Conservation (phyloP, 2,329 filamentous ascomycete species). For the Penicillium oxalicum region DNA sequence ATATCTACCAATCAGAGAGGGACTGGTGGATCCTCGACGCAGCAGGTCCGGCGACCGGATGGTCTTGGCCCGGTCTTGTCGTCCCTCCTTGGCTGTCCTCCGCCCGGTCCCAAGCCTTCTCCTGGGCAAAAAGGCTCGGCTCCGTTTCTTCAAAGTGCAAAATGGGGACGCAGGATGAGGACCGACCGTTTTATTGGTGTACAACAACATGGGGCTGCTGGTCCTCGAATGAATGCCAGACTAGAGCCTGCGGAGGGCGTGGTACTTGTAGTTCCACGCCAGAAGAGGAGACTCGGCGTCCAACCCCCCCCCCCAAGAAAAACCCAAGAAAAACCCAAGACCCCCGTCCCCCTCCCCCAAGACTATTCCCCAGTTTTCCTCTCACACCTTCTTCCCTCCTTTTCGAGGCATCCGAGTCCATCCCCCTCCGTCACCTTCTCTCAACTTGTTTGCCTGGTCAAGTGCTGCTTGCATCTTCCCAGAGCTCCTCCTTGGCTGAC, state of each 20-base stretch:
- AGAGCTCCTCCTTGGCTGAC: neutral
- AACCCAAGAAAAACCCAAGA: neutral
- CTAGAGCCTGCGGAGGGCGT: too few species aligned
- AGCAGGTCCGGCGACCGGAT: neutral
- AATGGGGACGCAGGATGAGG: too few species aligned
- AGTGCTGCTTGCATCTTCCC: too few species aligned
- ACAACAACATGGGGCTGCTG: too few species aligned
- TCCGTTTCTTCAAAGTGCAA: constrained; percentile 3
- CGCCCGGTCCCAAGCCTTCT: constrained; percentile 25
- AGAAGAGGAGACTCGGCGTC: neutral
- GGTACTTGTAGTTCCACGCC: too few species aligned
- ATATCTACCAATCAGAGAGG: constrained; percentile 12
- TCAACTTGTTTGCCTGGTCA: too few species aligned
- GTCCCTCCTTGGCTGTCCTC: constrained; percentile 24
- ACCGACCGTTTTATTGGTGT: too few species aligned
- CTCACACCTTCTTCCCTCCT: neutral
- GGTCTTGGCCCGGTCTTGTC: constrained; percentile 34
- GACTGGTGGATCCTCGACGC: neutral
- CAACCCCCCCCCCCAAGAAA: constrained; percentile 1
- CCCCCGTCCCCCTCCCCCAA: neutral
- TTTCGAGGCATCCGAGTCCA: neutral
- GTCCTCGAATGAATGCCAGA: too few species aligned
- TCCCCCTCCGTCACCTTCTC: neutral
- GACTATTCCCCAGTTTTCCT: constrained; percentile 4
- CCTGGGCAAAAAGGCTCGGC: constrained; percentile 34